Percentiles rank a stretch among this genome's conserved stretches.
Evolutionary conservation across 495 filamentous ascomycete genomes (phyloP).

Genomic region (Cercophora scortea): DNA sequence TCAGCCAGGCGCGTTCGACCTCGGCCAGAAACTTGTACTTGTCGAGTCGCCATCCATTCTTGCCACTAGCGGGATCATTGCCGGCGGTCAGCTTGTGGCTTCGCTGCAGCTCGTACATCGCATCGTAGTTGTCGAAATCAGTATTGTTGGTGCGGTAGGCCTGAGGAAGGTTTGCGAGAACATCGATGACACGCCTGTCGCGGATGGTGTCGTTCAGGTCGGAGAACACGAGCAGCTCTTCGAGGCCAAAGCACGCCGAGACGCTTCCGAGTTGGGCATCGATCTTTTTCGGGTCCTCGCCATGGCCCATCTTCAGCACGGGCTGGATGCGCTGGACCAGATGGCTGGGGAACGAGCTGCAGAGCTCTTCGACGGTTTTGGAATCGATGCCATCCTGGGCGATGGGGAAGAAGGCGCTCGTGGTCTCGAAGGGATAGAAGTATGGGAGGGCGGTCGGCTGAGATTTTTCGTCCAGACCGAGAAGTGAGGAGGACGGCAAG

Average conservation of each 20-base stretch:
- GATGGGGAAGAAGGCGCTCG: slow-evolving; percentile 10
- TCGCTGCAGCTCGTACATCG: slow-evolving; percentile 1
- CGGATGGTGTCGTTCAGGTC: slow-evolving; percentile 28
- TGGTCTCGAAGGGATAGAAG: slow-evolving; percentile 8
- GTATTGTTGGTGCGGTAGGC: slow-evolving; percentile 1
- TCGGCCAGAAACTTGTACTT: slow-evolving; percentile 67
- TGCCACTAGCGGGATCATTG: slow-evolving; percentile 7
- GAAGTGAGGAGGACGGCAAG: too few species aligned
- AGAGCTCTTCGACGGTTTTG: slow-evolving; percentile 8
- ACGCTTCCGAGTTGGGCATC: slow-evolving; percentile 13
- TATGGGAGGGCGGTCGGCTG: too few species aligned
- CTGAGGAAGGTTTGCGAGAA: slow-evolving; percentile 21
- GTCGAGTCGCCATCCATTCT: slow-evolving; percentile 51
- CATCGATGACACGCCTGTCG: slow-evolving; percentile 29
- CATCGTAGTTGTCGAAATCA: slow-evolving; percentile 6
- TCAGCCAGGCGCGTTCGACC: slow-evolving; percentile 46
- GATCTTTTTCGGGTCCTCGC: slow-evolving; percentile 10
- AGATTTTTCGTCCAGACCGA: too few species aligned
- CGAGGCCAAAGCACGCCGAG: slow-evolving; percentile 14
- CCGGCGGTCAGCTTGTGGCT: slow-evolving; percentile 9
- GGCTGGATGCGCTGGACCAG: slow-evolving; percentile 13
- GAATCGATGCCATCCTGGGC: neutral
- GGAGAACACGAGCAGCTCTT: slow-evolving; percentile 38
- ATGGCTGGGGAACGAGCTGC: slow-evolving; percentile 15
- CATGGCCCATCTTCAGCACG: slow-evolving; percentile 19